A percentile compares a stretch with the other conserved stretches of the same genome.
Conservation (phyloP, 2,329 filamentous ascomycete genomes). For the Alternaria burnsii region DNA sequence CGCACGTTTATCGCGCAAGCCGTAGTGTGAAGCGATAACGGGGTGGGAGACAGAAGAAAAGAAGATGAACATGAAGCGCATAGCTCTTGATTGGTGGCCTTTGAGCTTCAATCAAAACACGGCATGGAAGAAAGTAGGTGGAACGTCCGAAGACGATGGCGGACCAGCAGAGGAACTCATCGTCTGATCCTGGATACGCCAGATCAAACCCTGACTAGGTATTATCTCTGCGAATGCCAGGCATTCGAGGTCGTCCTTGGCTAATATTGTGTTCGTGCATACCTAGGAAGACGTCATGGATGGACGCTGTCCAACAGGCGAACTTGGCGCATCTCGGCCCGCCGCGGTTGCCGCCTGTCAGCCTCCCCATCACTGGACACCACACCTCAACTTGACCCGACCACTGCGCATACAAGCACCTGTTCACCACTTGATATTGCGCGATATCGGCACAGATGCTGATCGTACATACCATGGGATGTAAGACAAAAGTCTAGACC, state of each 20-base stretch:
- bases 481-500: not conserved
- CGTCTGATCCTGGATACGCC: not conserved
- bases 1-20: not conserved
- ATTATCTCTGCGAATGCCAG: not conserved
- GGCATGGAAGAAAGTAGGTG: not conserved
- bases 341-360: not conserved
- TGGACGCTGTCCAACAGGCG: not conserved
- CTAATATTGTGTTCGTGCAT: not conserved
- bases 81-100: constrained; percentile 7
- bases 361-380: not conserved
- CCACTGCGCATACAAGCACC: not conserved
- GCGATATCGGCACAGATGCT: not conserved
- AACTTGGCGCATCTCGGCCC: not conserved
- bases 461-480: no score
- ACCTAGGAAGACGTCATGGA: not conserved
- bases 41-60: not conserved
- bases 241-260: not conserved
- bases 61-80: not conserved
- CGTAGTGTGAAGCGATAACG: not conserved
- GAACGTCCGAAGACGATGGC: not conserved
- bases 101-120: not conserved
- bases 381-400: not conserved
- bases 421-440: not conserved
- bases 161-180: not conserved
- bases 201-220: not conserved